These are phyloP conservation scores for Erodium maritimum DNA, from an alignment of 345 rosid species.

Conservation along the genomic window DNA sequence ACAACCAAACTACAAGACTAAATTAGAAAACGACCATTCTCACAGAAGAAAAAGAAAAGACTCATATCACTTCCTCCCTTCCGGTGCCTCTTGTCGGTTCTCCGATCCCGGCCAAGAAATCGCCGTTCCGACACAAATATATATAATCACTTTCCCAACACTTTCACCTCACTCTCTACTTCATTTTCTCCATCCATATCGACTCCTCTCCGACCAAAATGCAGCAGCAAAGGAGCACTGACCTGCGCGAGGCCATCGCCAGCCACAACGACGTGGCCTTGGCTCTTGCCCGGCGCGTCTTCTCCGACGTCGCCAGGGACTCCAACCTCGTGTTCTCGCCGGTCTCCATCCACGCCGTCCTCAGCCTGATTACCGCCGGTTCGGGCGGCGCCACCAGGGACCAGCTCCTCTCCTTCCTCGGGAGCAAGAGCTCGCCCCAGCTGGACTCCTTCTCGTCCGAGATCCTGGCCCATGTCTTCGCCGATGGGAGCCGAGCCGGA, in stretches of 20 bases:
- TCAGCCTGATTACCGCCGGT: conserved; percentile 14
- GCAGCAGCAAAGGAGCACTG: background rate
- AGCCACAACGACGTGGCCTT: conserved; percentile 9
- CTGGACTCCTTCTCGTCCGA: conserved; percentile 12
- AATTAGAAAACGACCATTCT: too few relatives aligned
- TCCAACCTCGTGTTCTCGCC: conserved; percentile 16
- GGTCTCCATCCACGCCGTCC: conserved; percentile 13
- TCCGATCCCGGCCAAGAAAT: too few relatives aligned
- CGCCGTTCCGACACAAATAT: too few relatives aligned
- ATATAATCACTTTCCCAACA: too few relatives aligned
- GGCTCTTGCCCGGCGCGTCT: conserved; percentile 1
- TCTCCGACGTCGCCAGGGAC: background rate
- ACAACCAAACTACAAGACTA: too few relatives aligned
- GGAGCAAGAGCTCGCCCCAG: conserved; percentile 8
- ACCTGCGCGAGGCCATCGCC: conserved; percentile 1
- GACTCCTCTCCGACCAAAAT: too few relatives aligned
- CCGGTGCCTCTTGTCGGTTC: too few relatives aligned
- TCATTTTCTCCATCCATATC: too few relatives aligned
- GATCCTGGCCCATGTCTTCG: conserved; percentile 10
- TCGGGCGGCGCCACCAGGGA: conserved; percentile 7
- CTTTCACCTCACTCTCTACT: too few relatives aligned
- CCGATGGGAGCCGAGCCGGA: background rate
- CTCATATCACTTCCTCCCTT: too few relatives aligned
- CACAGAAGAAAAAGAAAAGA: too few relatives aligned
- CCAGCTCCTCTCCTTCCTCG: conserved; percentile 18